Evolutionary conservation across 148 eudicot species (phyloP).

Genomic region (Persicaria maculosa): DNA sequence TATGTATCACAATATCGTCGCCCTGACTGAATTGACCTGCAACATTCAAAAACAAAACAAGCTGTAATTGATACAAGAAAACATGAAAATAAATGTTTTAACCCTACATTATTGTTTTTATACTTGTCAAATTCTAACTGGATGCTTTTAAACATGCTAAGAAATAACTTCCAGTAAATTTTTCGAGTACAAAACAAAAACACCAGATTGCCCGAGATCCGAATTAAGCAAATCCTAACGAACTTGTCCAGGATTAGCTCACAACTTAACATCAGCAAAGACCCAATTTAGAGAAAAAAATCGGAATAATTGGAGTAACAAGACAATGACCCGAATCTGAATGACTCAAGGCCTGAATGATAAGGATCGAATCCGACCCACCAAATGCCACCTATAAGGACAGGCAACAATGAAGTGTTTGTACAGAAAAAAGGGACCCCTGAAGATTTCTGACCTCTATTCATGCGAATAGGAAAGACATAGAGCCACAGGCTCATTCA

Average conservation of each 20-base stretch:
- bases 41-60: too few relatives aligned
- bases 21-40: too few relatives aligned
- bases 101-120: too few relatives aligned
- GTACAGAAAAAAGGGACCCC: neutral
- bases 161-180: neutral
- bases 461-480: neutral
- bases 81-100: too few relatives aligned
- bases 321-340: neutral
- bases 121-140: too few relatives aligned
- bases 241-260: neutral
- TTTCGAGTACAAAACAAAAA: too few relatives aligned
- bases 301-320: neutral
- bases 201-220: neutral
- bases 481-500: conserved; percentile 3
- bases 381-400: neutral
- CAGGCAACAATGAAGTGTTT: neutral
- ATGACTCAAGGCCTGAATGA: neutral
- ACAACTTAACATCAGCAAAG: neutral
- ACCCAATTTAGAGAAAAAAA: neutral
- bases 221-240: neutral
- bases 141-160: too few relatives aligned
- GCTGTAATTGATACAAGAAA: too few relatives aligned
- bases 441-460: neutral
- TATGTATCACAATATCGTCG: too few relatives aligned
- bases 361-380: neutral